Percentiles rank a stretch among this genome's conserved stretches.
phyloP scores from a whole-genome alignment of 2,329 filamentous ascomycete genomes.

The Simplicillium aogashimaense region DNA sequence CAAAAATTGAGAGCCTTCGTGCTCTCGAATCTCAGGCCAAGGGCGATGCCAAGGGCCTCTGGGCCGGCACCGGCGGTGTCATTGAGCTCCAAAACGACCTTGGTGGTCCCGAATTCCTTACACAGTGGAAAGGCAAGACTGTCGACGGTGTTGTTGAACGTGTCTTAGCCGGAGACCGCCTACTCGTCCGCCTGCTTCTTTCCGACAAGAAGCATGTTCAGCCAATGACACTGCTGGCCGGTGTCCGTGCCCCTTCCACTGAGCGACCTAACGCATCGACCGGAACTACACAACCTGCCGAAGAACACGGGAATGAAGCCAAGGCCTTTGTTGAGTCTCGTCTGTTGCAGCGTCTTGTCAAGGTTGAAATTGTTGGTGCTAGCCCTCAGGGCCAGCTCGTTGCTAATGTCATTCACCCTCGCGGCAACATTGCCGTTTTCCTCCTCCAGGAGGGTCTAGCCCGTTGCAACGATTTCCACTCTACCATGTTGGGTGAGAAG shows the following conservation, averaged over 20 bases:
- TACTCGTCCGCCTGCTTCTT: constrained; percentile 73
- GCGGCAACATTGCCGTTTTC: constrained; percentile 87
- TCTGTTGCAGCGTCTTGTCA: constrained; percentile 76
- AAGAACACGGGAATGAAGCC: constrained; percentile 84
- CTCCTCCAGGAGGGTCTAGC: constrained; percentile 82
- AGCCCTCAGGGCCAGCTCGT: constrained; percentile 91
- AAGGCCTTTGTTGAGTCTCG: constrained; percentile 78
- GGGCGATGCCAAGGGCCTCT: constrained; percentile 70
- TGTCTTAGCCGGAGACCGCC: constrained; percentile 81
- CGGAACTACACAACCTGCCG: constrained; percentile 71
- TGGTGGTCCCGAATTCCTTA: constrained; percentile 67
- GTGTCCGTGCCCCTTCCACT: constrained; percentile 81
- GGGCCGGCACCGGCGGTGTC: constrained; percentile 53
- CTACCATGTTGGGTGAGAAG: constrained; percentile 76
- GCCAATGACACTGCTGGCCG: constrained; percentile 80
- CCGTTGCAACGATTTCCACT: constrained; percentile 91
- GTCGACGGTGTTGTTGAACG: constrained; percentile 84
- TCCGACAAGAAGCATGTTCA: constrained; percentile 79
- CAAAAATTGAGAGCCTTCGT: constrained; percentile 69
- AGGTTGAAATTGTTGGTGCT: constrained; percentile 72
- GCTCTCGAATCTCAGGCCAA: constrained; percentile 69
- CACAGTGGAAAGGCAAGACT: constrained; percentile 74
- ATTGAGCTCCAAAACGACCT: constrained; percentile 79
- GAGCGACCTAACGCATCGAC: constrained; percentile 72
- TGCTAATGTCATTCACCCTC: constrained; percentile 75